Evolutionary conservation across 768 basidiomycete species (phyloP), one percentile per base, ranked within the genome.

Genomic region (Pleurotus pulmonarius): DNA sequence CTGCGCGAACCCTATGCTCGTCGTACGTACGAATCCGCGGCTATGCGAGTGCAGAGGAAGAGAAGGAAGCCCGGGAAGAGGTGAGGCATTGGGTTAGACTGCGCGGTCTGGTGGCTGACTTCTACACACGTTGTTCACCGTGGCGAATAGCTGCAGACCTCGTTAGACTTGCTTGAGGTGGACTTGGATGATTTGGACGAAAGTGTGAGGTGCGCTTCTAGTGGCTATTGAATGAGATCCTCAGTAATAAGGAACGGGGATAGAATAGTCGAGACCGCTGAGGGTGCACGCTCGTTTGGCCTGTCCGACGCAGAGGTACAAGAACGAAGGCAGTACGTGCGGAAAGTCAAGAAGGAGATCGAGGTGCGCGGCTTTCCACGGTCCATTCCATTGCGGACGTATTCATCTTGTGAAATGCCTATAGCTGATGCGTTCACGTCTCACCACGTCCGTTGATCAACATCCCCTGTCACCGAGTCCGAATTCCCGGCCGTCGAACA

Each of bases 161-260:
- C 89, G 1, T 78, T 98, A 7, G 80, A 83, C 1, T 73, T 87
- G 1, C 73, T 98, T 24, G 91, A 94, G 65, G 88, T 88, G 0
- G 95, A 98, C 72, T 67, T 96, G 20, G 92, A 94, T 58, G 94
- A 94, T 67, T 73, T 98, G n/a, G 94, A 97, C 49, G 92, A 93
- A 65, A 94, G 92, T 64, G 94, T 98, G 44, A 87, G 83, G 91
- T 92, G 69, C 60, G 81, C n/a, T 67, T 20, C 34, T 34, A 49
- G 18, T 38, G n/a, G 29, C 34, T 41, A 46, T 45, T 22, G 24
- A 25, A 8, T 22, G 13, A 20, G 48, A 11, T 38, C 24, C 41
- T 34, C 29, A 44, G 41, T 20, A 58, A 48, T 58, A 49, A 4
- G 40, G 56, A 18, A 58, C 57, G 40, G 56, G 6, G 34, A 3